Conservation (phyloP, 2,329 filamentous ascomycete genomes). For the Aureobasidium sp. region DNA sequence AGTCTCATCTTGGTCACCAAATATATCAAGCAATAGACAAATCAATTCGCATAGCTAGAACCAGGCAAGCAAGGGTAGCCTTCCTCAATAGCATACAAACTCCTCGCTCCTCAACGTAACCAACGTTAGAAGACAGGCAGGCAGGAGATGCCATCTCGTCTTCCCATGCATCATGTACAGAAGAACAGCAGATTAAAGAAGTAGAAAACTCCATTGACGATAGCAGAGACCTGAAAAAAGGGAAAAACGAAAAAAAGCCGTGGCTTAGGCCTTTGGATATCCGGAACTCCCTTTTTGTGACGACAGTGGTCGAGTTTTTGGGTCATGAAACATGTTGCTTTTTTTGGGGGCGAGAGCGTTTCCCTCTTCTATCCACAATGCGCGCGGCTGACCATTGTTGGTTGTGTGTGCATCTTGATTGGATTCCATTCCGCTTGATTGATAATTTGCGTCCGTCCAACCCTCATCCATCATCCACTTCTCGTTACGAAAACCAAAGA, state of each 20-base stretch:
- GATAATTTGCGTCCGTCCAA: constrained; percentile 15
- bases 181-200: constrained; percentile 11
- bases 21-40: constrained; percentile 2
- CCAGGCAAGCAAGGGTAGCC: constrained; percentile 33
- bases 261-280: constrained; percentile 15
- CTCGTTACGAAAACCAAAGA: constrained; percentile 13
- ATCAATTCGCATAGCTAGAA: constrained; percentile 12
- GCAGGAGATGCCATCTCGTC: constrained; percentile 23
- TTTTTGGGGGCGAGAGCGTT: constrained; percentile 13
- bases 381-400: constrained; percentile 11
- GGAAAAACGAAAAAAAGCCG: constrained; percentile 8
- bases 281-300: constrained; percentile 17
- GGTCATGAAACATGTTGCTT: constrained; percentile 16
- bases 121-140: constrained; percentile 16
- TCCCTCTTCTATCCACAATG: constrained; percentile 21
- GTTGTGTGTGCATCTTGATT: constrained; percentile 12
- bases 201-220: constrained; percentile 14
- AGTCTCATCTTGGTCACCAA: background rate
- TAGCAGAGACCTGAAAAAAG: constrained; percentile 10
- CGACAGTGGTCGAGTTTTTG: constrained; percentile 12
- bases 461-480: constrained; percentile 6
- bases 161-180: constrained; percentile 17
- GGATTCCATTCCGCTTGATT: constrained; percentile 13
- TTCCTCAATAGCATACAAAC: constrained; percentile 34
- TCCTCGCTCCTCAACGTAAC: constrained; percentile 15